Conservation (phyloP, 2,329 filamentous ascomycete genomes). For the Arthrinium puccinioides region DNA sequence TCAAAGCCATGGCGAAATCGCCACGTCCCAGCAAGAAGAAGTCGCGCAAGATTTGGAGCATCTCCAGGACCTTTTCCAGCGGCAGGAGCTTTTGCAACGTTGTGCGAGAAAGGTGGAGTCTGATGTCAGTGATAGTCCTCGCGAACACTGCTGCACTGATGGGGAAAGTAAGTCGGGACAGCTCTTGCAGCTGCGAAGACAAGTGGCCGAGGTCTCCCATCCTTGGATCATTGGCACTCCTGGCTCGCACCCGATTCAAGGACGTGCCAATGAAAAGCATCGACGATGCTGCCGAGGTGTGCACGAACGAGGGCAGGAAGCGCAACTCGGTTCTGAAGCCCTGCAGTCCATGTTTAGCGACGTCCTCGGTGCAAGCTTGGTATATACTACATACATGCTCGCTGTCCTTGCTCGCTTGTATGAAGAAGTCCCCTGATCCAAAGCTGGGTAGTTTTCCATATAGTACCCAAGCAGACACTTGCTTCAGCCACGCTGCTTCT, state of each 20-base stretch:
- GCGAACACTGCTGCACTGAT: slow-evolving; percentile 66
- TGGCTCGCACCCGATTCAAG: slow-evolving; percentile 70
- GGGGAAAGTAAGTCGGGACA: slow-evolving; percentile 65
- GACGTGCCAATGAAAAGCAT: slow-evolving; percentile 89
- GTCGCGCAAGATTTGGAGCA: slow-evolving; percentile 69
- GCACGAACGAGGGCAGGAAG: slow-evolving; percentile 75
- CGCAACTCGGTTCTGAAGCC: slow-evolving; percentile 52
- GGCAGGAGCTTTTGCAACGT: slow-evolving; percentile 78
- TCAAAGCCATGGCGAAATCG: slow-evolving; percentile 84
- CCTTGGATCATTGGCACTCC: slow-evolving; percentile 35
- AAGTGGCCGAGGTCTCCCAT: slow-evolving; percentile 51
- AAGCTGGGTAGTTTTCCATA: slow-evolving; percentile 77
- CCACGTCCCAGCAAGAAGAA: slow-evolving; percentile 84
- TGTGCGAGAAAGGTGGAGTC: slow-evolving; percentile 75
- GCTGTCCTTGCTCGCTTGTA: slow-evolving; percentile 43
- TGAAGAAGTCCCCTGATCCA: slow-evolving; percentile 81
- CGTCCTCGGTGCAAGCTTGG: not conserved
- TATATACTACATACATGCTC: slow-evolving; percentile 26
- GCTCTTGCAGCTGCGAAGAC: slow-evolving; percentile 59
- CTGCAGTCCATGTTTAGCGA: slow-evolving; percentile 18
- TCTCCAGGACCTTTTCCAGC: slow-evolving; percentile 65
- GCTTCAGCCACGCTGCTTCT: slow-evolving; percentile 86
- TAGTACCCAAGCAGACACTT: slow-evolving; percentile 82
- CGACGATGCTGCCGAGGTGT: slow-evolving; percentile 64
- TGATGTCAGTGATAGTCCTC: slow-evolving; percentile 65